Conservation (phyloP, 2,329 filamentous ascomycete genomes). For the Tolypocladium paradoxum region DNA sequence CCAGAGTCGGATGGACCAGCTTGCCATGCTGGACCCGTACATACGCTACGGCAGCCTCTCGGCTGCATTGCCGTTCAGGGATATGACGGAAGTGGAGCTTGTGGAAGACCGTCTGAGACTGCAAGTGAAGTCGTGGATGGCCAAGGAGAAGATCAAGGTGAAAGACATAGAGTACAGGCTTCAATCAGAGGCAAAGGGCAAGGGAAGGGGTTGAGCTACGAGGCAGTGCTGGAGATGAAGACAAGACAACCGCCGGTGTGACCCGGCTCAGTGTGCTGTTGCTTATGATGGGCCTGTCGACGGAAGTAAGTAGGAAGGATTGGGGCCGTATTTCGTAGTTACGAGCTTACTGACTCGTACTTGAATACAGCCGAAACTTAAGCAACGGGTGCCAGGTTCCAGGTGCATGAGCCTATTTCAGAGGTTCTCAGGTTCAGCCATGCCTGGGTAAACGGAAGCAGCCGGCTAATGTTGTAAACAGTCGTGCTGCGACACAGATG, state of each 20-base stretch:
- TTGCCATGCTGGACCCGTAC: conserved; percentile 4
- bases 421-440: background rate
- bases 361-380: background rate
- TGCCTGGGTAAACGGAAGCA: background rate
- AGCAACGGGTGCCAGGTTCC: background rate
- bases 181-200: conserved; percentile 15
- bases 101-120: conserved; percentile 11
- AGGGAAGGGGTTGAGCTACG: conserved; percentile 7
- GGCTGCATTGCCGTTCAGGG: conserved; percentile 9
- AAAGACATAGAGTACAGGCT: conserved; percentile 15
- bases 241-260: background rate
- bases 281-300: background rate
- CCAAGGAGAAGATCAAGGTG: background rate
- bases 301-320: background rate
- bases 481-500: background rate
- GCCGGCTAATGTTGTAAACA: background rate
- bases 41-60: conserved; percentile 1
- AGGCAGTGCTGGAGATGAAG: background rate
- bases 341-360: background rate
- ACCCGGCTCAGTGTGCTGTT: background rate
- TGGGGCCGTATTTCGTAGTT: background rate
- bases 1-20: conserved; percentile 3
- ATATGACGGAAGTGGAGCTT: conserved; percentile 12
- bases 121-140: conserved; percentile 12
- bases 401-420: background rate